phyloP scores from a whole-genome alignment of 2,329 filamentous ascomycete genomes.

The Phoma sp. region DNA sequence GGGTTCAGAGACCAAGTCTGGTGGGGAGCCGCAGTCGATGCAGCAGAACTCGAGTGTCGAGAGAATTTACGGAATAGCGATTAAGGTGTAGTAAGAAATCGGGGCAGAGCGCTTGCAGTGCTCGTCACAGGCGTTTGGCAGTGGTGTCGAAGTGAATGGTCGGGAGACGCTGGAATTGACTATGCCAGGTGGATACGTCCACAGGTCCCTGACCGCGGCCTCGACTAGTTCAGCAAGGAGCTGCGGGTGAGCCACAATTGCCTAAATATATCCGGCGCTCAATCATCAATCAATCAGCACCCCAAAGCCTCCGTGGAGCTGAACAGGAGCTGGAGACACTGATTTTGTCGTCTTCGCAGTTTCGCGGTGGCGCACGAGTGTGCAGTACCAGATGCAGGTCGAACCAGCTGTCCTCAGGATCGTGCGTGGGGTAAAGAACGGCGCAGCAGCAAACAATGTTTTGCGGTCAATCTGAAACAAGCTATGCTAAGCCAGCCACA shows the following conservation, averaged over 20 bases:
- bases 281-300: not conserved
- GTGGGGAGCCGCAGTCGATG: conserved; percentile 5
- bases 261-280: conserved; percentile 13
- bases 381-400: conserved; percentile 4
- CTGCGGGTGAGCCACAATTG: conserved; percentile 13
- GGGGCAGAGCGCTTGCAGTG: conserved; percentile 10
- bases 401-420: conserved; percentile 9
- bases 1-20: conserved; percentile 4
- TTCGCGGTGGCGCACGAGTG: conserved; percentile 3
- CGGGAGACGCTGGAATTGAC: conserved; percentile 8
- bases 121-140: conserved; percentile 10
- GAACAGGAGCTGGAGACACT: not conserved
- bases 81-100: conserved; percentile 5
- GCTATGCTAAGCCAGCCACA: not conserved
- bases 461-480: conserved; percentile 17
- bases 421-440: conserved; percentile 9
- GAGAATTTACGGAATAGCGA: conserved; percentile 5
- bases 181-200: not conserved
- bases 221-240: conserved; percentile 10
- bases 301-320: conserved; percentile 1
- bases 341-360: not conserved
- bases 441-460: conserved; percentile 8
- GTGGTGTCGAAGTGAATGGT: conserved; percentile 17
- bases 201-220: conserved; percentile 2
- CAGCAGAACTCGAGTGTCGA: not conserved